Conservation (phyloP, 257 asterid species). For the Nicotiana tomentosiformis region DNA sequence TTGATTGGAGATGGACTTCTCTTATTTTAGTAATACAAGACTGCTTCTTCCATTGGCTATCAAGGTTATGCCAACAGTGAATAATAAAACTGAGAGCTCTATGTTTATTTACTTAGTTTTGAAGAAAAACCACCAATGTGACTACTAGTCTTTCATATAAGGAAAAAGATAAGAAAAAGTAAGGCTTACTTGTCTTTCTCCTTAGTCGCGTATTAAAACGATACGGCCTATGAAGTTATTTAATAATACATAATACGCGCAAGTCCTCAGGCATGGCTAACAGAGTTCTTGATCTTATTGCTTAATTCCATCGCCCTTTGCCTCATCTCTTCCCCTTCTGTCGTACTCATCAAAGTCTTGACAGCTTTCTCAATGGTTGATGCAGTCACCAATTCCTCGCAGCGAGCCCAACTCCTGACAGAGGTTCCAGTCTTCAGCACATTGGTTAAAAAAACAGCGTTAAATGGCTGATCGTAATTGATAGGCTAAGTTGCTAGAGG, state of each 20-base stretch:
- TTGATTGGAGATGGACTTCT: too few relatives aligned
- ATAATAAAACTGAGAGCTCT: too few relatives aligned
- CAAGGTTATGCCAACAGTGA: too few relatives aligned
- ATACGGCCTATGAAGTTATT: neutral
- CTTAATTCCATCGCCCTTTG: neutral
- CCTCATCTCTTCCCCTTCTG: neutral
- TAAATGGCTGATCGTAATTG: neutral
- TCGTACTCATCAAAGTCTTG: neutral
- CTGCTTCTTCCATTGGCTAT: too few relatives aligned
- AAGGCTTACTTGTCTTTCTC: too few relatives aligned
- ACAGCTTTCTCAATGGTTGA: neutral
- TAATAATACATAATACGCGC: neutral
- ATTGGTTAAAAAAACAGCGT: neutral
- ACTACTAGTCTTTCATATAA: too few relatives aligned
- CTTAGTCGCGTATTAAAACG: too few relatives aligned
- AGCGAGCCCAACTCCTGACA: neutral
- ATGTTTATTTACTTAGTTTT: too few relatives aligned
- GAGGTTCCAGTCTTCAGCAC: neutral
- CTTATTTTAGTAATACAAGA: too few relatives aligned
- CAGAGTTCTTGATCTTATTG: neutral
- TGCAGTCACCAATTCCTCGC: neutral
- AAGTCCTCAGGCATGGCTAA: neutral
- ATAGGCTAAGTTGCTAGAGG: neutral
- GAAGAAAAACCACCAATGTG: too few relatives aligned
- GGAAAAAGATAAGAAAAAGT: too few relatives aligned